These are phyloP conservation scores for Corylus avellana DNA, from an alignment of 306 rosid genomes.

Conservation along the genomic window DNA sequence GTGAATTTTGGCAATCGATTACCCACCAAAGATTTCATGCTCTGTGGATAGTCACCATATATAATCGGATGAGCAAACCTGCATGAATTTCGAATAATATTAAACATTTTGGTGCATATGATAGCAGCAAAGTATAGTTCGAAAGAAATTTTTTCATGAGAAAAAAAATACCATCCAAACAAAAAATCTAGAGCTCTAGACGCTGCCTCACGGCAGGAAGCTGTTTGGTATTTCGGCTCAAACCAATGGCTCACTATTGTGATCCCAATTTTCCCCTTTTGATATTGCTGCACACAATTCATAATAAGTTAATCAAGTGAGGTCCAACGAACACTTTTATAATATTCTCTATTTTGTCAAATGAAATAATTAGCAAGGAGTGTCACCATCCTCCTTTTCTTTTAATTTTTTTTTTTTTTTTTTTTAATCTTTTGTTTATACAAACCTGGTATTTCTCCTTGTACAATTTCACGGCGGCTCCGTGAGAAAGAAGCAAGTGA, in stretches of 20 bases:
- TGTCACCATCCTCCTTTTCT: too few relatives aligned
- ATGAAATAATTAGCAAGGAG: too few relatives aligned
- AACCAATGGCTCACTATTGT: conserved; percentile 41
- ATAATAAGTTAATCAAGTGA: too few relatives aligned
- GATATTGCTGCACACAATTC: background rate
- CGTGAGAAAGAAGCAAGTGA: conserved; percentile 43
- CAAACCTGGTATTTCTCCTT: conserved; percentile 37
- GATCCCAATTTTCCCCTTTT: conserved; percentile 45
- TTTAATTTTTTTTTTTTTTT: too few relatives aligned
- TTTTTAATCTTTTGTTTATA: too few relatives aligned
- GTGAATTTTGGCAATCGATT: conserved; percentile 60
- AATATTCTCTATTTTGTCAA: too few relatives aligned
- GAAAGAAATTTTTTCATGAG: too few relatives aligned
- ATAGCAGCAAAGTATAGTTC: too few relatives aligned
- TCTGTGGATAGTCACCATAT: conserved; percentile 56
- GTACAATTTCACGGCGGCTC: conserved; percentile 34
- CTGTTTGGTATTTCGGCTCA: conserved; percentile 24
- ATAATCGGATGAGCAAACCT: conserved; percentile 57
- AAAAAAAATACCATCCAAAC: conserved; percentile 41
- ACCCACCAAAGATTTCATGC: conserved; percentile 46
- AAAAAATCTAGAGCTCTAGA: conserved; percentile 38
- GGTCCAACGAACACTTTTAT: too few relatives aligned
- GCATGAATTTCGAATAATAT: too few relatives aligned
- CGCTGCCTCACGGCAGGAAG: conserved; percentile 32
- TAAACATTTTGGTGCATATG: too few relatives aligned